These are phyloP conservation scores for Starmera stellimalicola DNA, from an alignment of 1,139 yeast species.

Conservation along the genomic window DNA sequence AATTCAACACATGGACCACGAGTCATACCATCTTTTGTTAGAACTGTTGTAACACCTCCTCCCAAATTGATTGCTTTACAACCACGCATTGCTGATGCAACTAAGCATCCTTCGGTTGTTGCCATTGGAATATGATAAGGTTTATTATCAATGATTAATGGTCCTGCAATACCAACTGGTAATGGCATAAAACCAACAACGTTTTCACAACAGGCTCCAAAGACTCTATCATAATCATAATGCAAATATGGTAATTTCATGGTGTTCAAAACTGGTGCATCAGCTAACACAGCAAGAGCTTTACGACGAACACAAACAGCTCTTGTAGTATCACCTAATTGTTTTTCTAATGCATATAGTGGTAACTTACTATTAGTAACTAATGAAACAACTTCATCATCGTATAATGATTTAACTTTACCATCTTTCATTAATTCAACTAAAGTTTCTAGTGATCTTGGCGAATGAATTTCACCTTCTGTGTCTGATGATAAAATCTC, in stretches of 20 bases:
- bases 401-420: constrained; percentile 49
- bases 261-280: constrained; percentile 70
- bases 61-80: constrained; percentile 97
- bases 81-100: constrained; percentile 98
- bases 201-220: constrained; percentile 98
- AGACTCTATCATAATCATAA: constrained; percentile 91
- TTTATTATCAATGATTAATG: constrained; percentile 79
- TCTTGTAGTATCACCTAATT: constrained; percentile 75
- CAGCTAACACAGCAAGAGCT: constrained; percentile 75
- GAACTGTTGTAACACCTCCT: constrained; percentile 88
- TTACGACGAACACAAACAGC: constrained; percentile 92
- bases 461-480: constrained; percentile 13
- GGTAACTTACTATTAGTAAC: constrained; percentile 78
- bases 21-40: constrained; percentile 97
- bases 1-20: constrained; percentile 97
- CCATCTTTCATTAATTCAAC: constrained; percentile 61
- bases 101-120: constrained; percentile 97
- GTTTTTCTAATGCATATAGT: constrained; percentile 87
- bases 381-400: constrained; percentile 66
- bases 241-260: constrained; percentile 66
- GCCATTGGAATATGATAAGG: constrained; percentile 96
- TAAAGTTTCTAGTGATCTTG: constrained; percentile 53
- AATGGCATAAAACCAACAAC: constrained; percentile 94
- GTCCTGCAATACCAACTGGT: constrained; percentile 98
- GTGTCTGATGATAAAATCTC: constrained; percentile 13